Percentiles rank a stretch among this genome's conserved stretches.
Evolutionary conservation across 164 flowering plant genomes (phyloP).

Genomic region (Dillenia suffruticosa): DNA sequence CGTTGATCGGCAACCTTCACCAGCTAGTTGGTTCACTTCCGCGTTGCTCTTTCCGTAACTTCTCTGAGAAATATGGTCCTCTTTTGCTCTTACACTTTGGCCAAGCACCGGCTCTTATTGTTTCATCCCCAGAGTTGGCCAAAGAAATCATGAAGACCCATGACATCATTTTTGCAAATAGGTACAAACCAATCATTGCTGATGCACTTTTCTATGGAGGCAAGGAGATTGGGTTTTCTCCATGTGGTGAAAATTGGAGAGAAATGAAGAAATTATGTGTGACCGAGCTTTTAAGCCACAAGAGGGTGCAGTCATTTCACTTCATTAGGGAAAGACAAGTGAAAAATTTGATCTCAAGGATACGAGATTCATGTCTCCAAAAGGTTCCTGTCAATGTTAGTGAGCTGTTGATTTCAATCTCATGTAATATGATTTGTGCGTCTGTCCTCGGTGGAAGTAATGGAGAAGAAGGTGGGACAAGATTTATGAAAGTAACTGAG

Average conservation of each 20-base stretch:
- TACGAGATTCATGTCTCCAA: no score
- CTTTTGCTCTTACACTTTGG: slow-evolving; percentile 12
- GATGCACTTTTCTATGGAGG: neutral
- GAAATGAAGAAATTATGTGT: no score
- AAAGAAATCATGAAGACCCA: slow-evolving; percentile 9
- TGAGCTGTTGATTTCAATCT: neutral
- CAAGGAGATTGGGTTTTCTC: neutral
- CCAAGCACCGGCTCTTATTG: neutral
- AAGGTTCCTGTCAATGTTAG: slow-evolving; percentile 7
- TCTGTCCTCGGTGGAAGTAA: slow-evolving; percentile 15
- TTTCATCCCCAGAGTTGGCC: slow-evolving; percentile 9
- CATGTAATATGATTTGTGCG: slow-evolving; percentile 9
- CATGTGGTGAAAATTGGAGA: neutral
- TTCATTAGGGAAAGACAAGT: no score
- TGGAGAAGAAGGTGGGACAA: neutral
- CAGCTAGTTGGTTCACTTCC: slow-evolving; percentile 11
- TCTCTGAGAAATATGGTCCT: slow-evolving; percentile 13
- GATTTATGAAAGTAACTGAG: neutral
- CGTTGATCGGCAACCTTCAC: slow-evolving; percentile 21
- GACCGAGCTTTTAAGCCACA: no score
- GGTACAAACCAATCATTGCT: neutral
- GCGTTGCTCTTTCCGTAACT: slow-evolving; percentile 11
- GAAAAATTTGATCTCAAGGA: no score
- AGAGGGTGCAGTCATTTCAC: no score
- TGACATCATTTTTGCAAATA: slow-evolving; percentile 3